These are phyloP conservation scores for Auriscalpium orientale DNA, from an alignment of 768 basidiomycete genomes.

Conservation along the genomic window DNA sequence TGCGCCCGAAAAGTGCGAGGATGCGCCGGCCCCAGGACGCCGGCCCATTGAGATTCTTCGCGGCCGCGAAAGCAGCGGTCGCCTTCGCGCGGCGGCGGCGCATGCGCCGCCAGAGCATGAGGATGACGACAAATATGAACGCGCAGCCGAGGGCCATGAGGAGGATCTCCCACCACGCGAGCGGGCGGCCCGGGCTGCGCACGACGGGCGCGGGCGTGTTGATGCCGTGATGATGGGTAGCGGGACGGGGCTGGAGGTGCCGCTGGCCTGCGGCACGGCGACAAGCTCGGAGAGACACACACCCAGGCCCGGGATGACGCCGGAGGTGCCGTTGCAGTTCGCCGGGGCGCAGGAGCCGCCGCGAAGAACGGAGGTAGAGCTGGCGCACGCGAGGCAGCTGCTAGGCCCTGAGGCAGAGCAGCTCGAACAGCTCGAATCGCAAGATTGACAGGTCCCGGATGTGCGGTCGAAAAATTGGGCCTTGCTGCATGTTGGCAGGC, in stretches of 20 bases:
- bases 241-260: slow-evolving; percentile 31
- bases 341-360: slow-evolving; percentile 57
- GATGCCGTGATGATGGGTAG: slow-evolving; percentile 54
- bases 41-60: slow-evolving; percentile 44
- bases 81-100: slow-evolving; percentile 60
- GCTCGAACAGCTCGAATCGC: slow-evolving; percentile 72
- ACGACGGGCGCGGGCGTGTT: slow-evolving; percentile 37
- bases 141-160: slow-evolving; percentile 77
- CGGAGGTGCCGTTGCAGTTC: slow-evolving; percentile 45
- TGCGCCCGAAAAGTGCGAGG: slow-evolving; percentile 45
- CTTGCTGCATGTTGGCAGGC: slow-evolving; percentile 69
- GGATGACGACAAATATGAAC: slow-evolving; percentile 62
- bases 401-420: slow-evolving; percentile 63
- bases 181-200: slow-evolving; percentile 20
- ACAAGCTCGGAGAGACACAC: slow-evolving; percentile 77
- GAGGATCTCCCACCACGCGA: slow-evolving; percentile 81
- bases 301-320: slow-evolving; percentile 62
- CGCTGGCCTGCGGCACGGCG: slow-evolving; percentile 37
- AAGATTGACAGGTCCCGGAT: slow-evolving; percentile 56
- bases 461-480: slow-evolving; percentile 65
- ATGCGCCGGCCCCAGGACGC: slow-evolving; percentile 51
- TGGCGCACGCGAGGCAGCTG: slow-evolving; percentile 70
- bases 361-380: slow-evolving; percentile 52
- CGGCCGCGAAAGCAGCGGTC: slow-evolving; percentile 57
- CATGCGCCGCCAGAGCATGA: slow-evolving; percentile 64